These are phyloP conservation scores for Nigrospora osmanthi DNA, from an alignment of 2,329 filamentous ascomycete species.

Conservation along the genomic window DNA sequence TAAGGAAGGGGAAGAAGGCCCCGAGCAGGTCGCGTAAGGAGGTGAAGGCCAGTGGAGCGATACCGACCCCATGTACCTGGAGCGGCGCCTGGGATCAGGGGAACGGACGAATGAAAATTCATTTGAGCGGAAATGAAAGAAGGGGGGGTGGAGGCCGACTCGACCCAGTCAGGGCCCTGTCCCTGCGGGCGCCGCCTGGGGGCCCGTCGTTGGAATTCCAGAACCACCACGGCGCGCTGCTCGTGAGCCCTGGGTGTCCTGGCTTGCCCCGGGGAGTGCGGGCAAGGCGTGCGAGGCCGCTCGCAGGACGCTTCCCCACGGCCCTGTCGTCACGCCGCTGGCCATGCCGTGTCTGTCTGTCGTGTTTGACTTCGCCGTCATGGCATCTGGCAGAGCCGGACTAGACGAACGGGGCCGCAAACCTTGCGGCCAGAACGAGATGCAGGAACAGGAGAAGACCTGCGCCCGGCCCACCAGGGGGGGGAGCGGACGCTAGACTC, in stretches of 20 bases:
- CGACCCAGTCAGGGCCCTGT: not conserved
- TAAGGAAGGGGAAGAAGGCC: slow-evolving; percentile 17
- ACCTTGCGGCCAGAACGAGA: slow-evolving; percentile 6
- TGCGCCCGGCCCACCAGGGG: not conserved
- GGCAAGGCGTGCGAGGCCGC: no score
- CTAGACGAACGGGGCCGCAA: not conserved
- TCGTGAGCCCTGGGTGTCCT: no score
- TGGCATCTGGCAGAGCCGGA: slow-evolving; percentile 3
- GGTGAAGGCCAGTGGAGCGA: slow-evolving; percentile 9
- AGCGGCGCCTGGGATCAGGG: slow-evolving; percentile 9
- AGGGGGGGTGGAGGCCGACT: slow-evolving; percentile 18
- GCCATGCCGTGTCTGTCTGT: no score
- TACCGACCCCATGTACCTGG: slow-evolving; percentile 1
- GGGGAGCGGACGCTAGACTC: slow-evolving; percentile 4
- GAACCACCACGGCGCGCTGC: no score
- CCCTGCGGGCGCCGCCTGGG: not conserved
- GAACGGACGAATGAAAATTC: slow-evolving; percentile 20
- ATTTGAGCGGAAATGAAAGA: slow-evolving; percentile 23
- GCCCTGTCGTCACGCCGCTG: no score
- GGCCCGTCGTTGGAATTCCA: slow-evolving; percentile 6
- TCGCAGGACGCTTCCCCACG: no score
- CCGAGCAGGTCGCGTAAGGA: slow-evolving; percentile 10
- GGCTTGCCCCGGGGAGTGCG: no score
- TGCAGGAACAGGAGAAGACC: slow-evolving; percentile 15
- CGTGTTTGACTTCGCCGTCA: slow-evolving; percentile 5